Evolutionary conservation across 441 rosid species (phyloP).

Genomic region (Brassica balearica): DNA sequence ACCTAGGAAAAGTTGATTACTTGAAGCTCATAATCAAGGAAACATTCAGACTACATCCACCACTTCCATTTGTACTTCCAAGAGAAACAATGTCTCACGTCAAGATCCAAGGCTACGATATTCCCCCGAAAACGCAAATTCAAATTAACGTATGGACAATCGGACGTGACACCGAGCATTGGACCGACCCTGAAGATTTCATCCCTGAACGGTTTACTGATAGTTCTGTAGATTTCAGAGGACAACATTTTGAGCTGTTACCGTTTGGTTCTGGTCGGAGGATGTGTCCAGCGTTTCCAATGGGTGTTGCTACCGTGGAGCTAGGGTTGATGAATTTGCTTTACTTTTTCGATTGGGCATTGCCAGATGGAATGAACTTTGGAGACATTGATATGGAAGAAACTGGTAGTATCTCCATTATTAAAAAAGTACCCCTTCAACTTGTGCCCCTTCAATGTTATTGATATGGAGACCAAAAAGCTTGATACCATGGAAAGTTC

Average conservation of each 20-base stretch:
- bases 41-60: constrained; percentile 59
- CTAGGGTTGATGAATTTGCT: constrained; percentile 2
- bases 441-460: constrained; percentile 4
- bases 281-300: constrained; percentile 48
- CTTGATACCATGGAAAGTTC: no score
- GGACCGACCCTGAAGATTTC: constrained; percentile 57
- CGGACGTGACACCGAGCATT: constrained; percentile 52
- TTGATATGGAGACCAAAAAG: not conserved
- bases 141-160: constrained; percentile 55
- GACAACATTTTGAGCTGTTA: constrained; percentile 54
- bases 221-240: constrained; percentile 52
- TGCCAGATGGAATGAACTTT: not conserved
- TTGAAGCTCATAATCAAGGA: constrained; percentile 57
- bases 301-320: constrained; percentile 33
- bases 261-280: constrained; percentile 62
- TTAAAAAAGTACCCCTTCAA: constrained; percentile 1
- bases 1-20: constrained; percentile 43
- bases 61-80: constrained; percentile 53
- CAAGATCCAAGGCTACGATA: constrained; percentile 46
- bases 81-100: constrained; percentile 42
- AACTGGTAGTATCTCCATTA: not conserved
- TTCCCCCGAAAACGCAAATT: constrained; percentile 49
- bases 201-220: constrained; percentile 54
- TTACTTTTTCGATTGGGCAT: constrained; percentile 8
- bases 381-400: constrained; percentile 6